These are phyloP conservation scores for Withania somnifera DNA, from an alignment of 305 asterid genomes.

Conservation along the genomic window DNA sequence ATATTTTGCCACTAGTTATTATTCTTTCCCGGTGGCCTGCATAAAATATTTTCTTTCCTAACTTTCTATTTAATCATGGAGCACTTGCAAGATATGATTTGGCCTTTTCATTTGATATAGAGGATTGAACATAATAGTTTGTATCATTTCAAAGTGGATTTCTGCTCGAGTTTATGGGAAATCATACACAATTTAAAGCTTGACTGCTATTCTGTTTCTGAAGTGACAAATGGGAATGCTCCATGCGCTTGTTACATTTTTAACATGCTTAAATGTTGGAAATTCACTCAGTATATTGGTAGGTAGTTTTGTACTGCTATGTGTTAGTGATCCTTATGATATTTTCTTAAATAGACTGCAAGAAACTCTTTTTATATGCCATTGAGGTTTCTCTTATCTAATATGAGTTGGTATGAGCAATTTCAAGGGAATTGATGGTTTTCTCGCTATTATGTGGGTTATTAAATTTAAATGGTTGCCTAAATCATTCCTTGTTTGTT, in stretches of 20 bases:
- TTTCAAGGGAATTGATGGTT: not conserved
- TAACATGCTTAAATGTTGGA: not conserved
- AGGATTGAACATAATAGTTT: not conserved
- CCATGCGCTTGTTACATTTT: not conserved
- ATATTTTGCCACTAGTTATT: not conserved
- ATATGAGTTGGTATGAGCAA: not conserved
- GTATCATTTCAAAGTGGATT: not conserved
- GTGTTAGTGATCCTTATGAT: not conserved
- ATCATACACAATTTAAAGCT: not conserved
- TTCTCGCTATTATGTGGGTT: no score
- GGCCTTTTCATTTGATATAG: not conserved
- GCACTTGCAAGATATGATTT: not conserved
- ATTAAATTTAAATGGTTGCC: not conserved
- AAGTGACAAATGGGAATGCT: not conserved
- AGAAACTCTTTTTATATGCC: not conserved
- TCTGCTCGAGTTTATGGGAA: no score
- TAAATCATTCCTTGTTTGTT: not conserved
- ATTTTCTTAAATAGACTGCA: not conserved
- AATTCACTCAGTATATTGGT: no score
- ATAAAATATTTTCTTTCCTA: not conserved
- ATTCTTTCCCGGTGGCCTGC: not conserved
- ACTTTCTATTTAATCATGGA: no score
- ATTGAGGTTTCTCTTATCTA: not conserved
- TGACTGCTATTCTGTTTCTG: not conserved
- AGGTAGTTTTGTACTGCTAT: not conserved